Evolutionary conservation across 352 stramenopile species (phyloP).

Genomic region (Pythium dissimile): DNA sequence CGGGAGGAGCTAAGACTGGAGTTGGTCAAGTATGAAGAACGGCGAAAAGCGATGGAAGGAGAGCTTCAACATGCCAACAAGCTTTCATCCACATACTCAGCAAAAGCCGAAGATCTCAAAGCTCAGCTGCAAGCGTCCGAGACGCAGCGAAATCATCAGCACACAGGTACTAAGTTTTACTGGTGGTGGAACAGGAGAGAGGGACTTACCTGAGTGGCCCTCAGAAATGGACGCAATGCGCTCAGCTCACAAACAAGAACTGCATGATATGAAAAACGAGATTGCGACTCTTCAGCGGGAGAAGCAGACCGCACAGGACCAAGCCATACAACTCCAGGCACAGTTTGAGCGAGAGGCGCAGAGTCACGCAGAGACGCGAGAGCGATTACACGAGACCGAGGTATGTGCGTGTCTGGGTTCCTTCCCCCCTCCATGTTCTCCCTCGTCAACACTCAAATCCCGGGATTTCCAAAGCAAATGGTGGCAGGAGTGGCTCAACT

Average conservation of each 20-base stretch:
- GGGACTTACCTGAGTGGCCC: not conserved
- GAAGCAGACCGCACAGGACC: slow-evolving; percentile 23
- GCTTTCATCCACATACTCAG: slow-evolving; percentile 43
- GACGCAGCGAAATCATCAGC: slow-evolving; percentile 29
- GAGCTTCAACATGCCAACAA: slow-evolving; percentile 55
- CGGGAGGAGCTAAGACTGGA: slow-evolving; percentile 59
- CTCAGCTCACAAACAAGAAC: slow-evolving; percentile 26
- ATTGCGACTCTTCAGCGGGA: slow-evolving; percentile 30
- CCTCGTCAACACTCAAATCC: not conserved
- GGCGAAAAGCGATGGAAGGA: slow-evolving; percentile 32
- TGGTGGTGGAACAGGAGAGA: too few relatives aligned
- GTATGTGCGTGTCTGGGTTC: slow-evolving; percentile 16
- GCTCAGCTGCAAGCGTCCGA: slow-evolving; percentile 47
- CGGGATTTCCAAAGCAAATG: slow-evolving; percentile 38
- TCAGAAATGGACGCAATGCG: slow-evolving; percentile 41
- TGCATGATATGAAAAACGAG: slow-evolving; percentile 32
- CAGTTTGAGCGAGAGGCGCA: slow-evolving; percentile 42
- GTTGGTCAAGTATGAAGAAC: slow-evolving; percentile 46
- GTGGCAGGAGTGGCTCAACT: slow-evolving; percentile 59
- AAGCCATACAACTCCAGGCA: slow-evolving; percentile 30
- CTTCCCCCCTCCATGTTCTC: not conserved
- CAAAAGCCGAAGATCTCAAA: slow-evolving; percentile 49
- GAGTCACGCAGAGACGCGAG: slow-evolving; percentile 42
- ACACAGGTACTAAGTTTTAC: slow-evolving; percentile 31
- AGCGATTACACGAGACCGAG: slow-evolving; percentile 52